Base-by-base conservation (phyloP, 23 red algal genomes). In the Gracilaria vermiculophylla region DNA sequence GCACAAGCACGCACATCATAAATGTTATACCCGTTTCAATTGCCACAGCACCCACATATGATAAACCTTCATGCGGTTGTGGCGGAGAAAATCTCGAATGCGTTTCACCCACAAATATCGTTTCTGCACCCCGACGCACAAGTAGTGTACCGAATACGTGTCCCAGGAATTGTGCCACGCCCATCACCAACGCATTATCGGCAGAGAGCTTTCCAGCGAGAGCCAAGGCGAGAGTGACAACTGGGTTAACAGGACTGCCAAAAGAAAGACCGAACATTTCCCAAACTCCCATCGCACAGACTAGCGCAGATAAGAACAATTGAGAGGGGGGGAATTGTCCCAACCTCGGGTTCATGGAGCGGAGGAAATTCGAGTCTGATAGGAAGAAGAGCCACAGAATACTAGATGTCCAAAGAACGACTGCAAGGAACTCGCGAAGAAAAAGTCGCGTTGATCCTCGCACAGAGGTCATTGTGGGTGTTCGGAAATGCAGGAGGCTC, bases 181-280 rank as follows among this genome's bases (percentile, higher is more conserved):
- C 34, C 69, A 76, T 64, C n/a, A 78, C 49, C 17, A 77, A n/a
- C 54, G 84, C 84, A 44, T 88, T 23, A 21, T 37, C 45, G 8
- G 39, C n/a, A 52, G 48, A 10, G 35, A 77, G 53, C 16, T 78
- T 57, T 32, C 67, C 66, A 23, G 84, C 32, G 6, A 88, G 10
- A 21, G 52, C 25, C 5, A 77, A 70, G 17, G 69, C 24, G 17
- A 88, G 21, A 0, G 84, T 88, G 27, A 88, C 35, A 11, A 37
- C 44, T 47, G 84, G 84, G 69, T 88, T 88, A 3, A 88, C 72
- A 17, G 72, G 49, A 24, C 62, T 72, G 23, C 84, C 84, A 50
- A 76, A 42, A 24, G 84, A 58, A 35, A 88, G 42, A 12, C 69
- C 58, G 27, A 88, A 88, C 24, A 88, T 17, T 24, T 88, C 84